Evolutionary conservation across 179 eudicot genomes (phyloP).

Genomic region (Heliamphora pulchella): DNA sequence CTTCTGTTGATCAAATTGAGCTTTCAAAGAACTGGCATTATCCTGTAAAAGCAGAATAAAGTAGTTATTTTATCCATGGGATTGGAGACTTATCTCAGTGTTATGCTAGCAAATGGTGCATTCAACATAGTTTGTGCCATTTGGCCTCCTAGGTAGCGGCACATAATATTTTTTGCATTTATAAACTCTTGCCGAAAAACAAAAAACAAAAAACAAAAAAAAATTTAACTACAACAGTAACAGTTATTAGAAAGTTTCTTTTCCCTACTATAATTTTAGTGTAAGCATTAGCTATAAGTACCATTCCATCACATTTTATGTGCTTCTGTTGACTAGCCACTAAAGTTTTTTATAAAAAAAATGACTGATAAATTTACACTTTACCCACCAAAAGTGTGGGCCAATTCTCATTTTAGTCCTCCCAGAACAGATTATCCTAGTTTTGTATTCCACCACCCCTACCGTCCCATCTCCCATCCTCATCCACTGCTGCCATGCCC

Average conservation of each 20-base stretch:
- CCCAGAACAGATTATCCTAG: too few species aligned
- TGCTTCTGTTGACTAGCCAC: too few species aligned
- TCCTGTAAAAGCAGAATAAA: conserved; percentile 30
- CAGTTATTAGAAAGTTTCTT: not conserved
- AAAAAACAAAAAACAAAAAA: not conserved
- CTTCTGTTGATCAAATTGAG: conserved; percentile 56
- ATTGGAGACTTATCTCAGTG: not conserved
- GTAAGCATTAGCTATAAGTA: not conserved
- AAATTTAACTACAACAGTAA: not conserved
- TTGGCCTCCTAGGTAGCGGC: not conserved
- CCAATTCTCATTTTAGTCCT: too few species aligned
- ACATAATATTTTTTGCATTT: not conserved
- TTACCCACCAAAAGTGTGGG: too few species aligned
- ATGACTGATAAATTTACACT: too few species aligned
- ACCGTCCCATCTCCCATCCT: too few species aligned
- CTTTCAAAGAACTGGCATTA: conserved; percentile 40
- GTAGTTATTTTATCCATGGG: not conserved
- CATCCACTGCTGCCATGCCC: too few species aligned
- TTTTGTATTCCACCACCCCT: too few species aligned
- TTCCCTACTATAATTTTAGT: not conserved
- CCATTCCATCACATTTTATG: not conserved
- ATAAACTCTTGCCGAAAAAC: not conserved
- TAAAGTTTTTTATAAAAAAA: too few species aligned
- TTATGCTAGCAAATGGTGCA: not conserved
- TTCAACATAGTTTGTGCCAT: not conserved